Evolutionary conservation across 257 asterid species (phyloP).

Genomic region (Euphrasia confusa): DNA sequence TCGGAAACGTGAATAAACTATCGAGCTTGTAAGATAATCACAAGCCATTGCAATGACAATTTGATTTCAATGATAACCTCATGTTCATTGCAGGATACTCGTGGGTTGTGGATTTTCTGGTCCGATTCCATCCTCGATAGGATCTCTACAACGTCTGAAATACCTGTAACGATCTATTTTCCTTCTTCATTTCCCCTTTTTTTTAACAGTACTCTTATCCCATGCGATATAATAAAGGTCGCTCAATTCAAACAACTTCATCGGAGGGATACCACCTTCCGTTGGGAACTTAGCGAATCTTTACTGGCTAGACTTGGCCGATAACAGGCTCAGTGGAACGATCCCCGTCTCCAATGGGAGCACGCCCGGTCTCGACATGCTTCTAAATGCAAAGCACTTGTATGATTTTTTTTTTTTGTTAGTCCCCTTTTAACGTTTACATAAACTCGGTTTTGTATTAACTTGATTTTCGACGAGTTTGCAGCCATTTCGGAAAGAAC

Average conservation of each 20-base stretch:
- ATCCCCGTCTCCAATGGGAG: conserved; percentile 59
- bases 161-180: conserved; percentile 50
- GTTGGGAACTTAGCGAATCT: conserved; percentile 52
- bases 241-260: conserved; percentile 68
- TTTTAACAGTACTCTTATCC: background rate
- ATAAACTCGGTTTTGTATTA: conserved; percentile 10
- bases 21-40: conserved; percentile 55
- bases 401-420: conserved; percentile 28
- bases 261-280: conserved; percentile 65
- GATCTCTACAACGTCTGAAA: conserved; percentile 47
- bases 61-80: conserved; percentile 3
- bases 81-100: conserved; percentile 48
- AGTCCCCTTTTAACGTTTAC: background rate
- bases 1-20: conserved; percentile 57
- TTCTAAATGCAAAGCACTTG: conserved; percentile 64
- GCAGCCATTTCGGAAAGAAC: conserved; percentile 88
- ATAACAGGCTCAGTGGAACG: conserved; percentile 61
- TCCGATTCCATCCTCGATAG: conserved; percentile 69
- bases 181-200: too few species aligned
- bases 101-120: conserved; percentile 85
- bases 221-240: background rate
- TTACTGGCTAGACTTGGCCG: conserved; percentile 82
- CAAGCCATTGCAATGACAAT: background rate
- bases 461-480: background rate
- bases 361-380: conserved; percentile 83